Conservation (phyloP, 306 rosid genomes). For the Cajanus cajan region DNA sequence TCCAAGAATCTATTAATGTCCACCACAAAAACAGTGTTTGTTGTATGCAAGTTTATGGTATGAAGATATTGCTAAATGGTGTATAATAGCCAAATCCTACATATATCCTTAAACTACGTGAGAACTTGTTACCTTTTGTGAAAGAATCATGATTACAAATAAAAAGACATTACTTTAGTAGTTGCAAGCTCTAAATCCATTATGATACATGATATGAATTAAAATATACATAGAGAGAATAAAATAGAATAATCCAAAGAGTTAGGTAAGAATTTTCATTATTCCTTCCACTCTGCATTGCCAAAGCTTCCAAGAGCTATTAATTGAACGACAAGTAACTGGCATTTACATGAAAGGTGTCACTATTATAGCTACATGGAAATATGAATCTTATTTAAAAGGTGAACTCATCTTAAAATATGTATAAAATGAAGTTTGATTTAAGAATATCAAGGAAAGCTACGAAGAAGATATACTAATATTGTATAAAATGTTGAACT, state of each 20-base stretch:
- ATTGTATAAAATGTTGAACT: constrained; percentile 16
- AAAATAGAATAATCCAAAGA: constrained; percentile 27
- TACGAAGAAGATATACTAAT: background rate
- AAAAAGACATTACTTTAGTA: constrained; percentile 16
- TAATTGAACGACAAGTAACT: constrained; percentile 26
- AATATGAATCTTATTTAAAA: constrained; percentile 27
- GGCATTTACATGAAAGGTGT: constrained; percentile 31
- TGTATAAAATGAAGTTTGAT: background rate
- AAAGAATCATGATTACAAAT: constrained; percentile 5
- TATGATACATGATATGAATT: constrained; percentile 8
- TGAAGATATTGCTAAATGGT: background rate
- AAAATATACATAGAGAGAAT: background rate
- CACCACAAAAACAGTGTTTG: background rate
- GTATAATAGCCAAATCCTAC: background rate
- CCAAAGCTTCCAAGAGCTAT: constrained; percentile 13
- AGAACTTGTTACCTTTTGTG: constrained; percentile 4
- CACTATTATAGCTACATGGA: constrained; percentile 3
- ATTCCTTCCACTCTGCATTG: constrained; percentile 17
- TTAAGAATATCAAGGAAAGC: background rate
- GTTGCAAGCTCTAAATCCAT: background rate
- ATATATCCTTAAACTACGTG: constrained; percentile 5
- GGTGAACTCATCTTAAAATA: background rate
- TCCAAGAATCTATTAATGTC: background rate
- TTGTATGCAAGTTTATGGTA: background rate
- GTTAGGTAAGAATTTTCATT: constrained; percentile 37